Evolutionary conservation across 1,284 basidiomycete species (phyloP), one percentile per base, ranked within the genome.

Genomic region (Trichosporon coremiiforme): DNA sequence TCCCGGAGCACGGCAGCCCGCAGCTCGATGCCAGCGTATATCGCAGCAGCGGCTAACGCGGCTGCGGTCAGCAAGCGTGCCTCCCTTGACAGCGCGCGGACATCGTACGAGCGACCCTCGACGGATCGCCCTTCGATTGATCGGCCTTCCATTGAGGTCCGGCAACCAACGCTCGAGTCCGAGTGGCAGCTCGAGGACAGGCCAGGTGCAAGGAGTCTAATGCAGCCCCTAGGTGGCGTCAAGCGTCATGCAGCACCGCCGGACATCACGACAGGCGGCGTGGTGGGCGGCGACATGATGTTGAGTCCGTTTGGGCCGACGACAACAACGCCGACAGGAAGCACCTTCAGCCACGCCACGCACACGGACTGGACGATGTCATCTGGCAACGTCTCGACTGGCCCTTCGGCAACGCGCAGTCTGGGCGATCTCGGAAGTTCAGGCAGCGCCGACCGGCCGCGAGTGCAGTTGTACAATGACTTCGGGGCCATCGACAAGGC

Each of bases 231-330:
- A 2, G 53, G 53, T 4, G 66, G 70, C 0, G n/a, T 71, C 5
- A 22, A 53, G 50, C 66, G 65, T 2, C 70, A 67, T n/a, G 12
- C 38, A 1, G 36, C 65, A 4, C 65, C 67, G 1, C 50, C 38
- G 2, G 50, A 38, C 0, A 45, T 64, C 17, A 25, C n/a, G 0
- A 33, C 38, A 1, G 15, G 55, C 8, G 35, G 36, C 20, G 36
- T 45, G 17, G 25, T 57, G 2, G 68, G 70, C 3, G 71, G 71
- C 1, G 71, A 72, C 60, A 72, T 72, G 71, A 72, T 72, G 71
- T 41, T 72, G 31, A 68, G 66, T 8, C 71, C 71, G 1, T 72
- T 72, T 20, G 71, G 71, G 12, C 50, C 68, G 13, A n/a, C 64
- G 29, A 57, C 36, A 25, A 25, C 50, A 17, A 60, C 68, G n/a